These are phyloP conservation scores for Raphidocelis subcapitata DNA, from an alignment of 139 green algal genomes.

Conservation along the genomic window DNA sequence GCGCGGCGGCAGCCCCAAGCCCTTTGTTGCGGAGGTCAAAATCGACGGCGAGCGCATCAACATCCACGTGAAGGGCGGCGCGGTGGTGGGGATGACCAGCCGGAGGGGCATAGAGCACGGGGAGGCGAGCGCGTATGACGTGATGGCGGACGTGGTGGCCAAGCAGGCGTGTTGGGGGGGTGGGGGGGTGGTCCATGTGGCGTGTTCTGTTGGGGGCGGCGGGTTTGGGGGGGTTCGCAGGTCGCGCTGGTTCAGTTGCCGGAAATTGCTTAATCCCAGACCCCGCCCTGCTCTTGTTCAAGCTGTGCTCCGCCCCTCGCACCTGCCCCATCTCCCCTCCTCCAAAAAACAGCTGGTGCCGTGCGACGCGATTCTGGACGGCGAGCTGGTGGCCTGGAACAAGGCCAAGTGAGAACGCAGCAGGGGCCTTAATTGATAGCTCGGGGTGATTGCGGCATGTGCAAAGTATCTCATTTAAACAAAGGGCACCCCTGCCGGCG, in stretches of 20 bases:
- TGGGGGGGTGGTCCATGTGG: not conserved
- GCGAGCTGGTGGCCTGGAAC: slow-evolving; percentile 69
- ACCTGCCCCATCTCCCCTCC: not conserved
- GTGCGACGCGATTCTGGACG: slow-evolving; percentile 48
- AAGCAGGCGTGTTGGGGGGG: slow-evolving; percentile 4
- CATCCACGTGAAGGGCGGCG: no score
- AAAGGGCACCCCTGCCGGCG: no score
- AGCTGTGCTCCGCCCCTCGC: not conserved
- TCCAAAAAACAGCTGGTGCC: slow-evolving; percentile 1
- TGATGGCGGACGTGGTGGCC: slow-evolving; percentile 31
- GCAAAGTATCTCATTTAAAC: no score
- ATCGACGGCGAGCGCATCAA: slow-evolving; percentile 67
- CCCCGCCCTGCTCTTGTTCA: no score
- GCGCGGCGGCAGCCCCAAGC: slow-evolving; percentile 31
- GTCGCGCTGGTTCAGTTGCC: no score
- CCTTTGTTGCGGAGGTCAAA: slow-evolving; percentile 80
- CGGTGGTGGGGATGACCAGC: slow-evolving; percentile 19
- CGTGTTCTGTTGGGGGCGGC: not conserved
- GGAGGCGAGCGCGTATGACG: slow-evolving; percentile 19
- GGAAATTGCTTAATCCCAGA: no score
- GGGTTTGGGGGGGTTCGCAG: no score
- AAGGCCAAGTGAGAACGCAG: slow-evolving; percentile 31
- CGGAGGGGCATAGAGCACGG: slow-evolving; percentile 56
- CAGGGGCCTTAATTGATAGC: no score
- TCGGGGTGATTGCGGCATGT: no score